These are phyloP conservation scores for Cicer arietinum DNA, from an alignment of 306 rosid species.

Conservation along the genomic window DNA sequence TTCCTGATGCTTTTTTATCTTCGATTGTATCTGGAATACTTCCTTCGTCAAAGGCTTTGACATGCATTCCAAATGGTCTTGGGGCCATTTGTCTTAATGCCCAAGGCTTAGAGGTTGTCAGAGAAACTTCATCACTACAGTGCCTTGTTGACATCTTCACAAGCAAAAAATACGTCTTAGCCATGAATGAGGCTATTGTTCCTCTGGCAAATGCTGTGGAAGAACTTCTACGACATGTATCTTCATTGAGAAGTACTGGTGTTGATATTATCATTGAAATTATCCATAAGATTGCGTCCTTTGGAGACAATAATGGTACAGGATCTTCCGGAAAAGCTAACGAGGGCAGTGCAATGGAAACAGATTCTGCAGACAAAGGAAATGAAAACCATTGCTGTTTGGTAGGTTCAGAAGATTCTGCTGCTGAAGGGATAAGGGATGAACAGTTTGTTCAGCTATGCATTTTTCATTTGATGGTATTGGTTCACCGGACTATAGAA, in stretches of 20 bases:
- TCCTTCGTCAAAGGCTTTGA: conserved; percentile 91
- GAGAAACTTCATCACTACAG: conserved; percentile 69
- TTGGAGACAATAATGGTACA: conserved; percentile 57
- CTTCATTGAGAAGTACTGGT: conserved; percentile 84
- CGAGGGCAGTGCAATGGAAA: conserved; percentile 84
- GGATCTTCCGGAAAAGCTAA: conserved; percentile 66
- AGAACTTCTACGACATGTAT: conserved; percentile 92
- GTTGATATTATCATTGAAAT: conserved; percentile 90
- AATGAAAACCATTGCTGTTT: conserved; percentile 59
- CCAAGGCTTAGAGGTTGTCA: conserved; percentile 87
- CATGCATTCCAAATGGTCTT: conserved; percentile 91
- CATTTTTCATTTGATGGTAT: conserved; percentile 89
- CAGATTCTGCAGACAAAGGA: conserved; percentile 74
- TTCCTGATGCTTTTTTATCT: conserved; percentile 87
- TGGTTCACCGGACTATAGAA: conserved; percentile 95
- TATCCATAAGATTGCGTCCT: conserved; percentile 69
- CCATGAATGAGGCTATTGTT: conserved; percentile 95
- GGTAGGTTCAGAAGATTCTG: conserved; percentile 58
- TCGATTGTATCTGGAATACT: conserved; percentile 82
- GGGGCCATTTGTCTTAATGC: conserved; percentile 98
- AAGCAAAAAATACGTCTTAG: conserved; percentile 74
- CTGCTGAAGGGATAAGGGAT: conserved; percentile 68
- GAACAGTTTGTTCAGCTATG: conserved; percentile 79
- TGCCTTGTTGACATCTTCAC: conserved; percentile 89
- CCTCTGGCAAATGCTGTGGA: conserved; percentile 94